These are phyloP conservation scores for Ustilago hordei DNA, from an alignment of 1,284 basidiomycete genomes.

Conservation along the genomic window DNA sequence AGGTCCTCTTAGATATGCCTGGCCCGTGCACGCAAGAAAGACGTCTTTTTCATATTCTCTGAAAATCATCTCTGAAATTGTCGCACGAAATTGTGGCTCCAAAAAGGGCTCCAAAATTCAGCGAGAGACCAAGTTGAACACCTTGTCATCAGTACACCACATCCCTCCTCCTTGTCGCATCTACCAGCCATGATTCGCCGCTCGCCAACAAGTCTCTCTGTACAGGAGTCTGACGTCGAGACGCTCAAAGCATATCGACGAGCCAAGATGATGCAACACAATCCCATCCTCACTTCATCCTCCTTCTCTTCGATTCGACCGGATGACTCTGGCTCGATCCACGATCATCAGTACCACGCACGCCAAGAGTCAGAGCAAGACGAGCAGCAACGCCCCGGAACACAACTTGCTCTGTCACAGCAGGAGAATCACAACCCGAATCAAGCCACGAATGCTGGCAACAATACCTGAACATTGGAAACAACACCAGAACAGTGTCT, in stretches of 20 bases:
- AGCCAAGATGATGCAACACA: constrained; percentile 49
- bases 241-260: constrained; percentile 49
- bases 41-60: no score
- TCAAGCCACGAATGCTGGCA: constrained; percentile 19
- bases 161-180: not conserved
- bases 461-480: constrained; percentile 20
- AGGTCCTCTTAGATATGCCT: not conserved
- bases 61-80: constrained; percentile 5
- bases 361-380: constrained; percentile 8
- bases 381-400: constrained; percentile 36
- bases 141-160: not conserved
- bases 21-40: no score
- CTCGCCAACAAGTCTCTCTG: constrained; percentile 37
- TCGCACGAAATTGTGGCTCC: not conserved
- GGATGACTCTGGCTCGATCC: constrained; percentile 37
- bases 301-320: constrained; percentile 43
- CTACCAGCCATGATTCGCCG: constrained; percentile 33
- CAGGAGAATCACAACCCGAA: constrained; percentile 55
- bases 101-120: not conserved
- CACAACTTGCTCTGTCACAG: constrained; percentile 45
- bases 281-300: constrained; percentile 38
- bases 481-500: not conserved
- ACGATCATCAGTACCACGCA: constrained; percentile 27
- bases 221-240: constrained; percentile 51
- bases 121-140: constrained; percentile 5